Evolutionary conservation across 1,284 basidiomycete species (phyloP).

Genomic region (Trametes sp.): DNA sequence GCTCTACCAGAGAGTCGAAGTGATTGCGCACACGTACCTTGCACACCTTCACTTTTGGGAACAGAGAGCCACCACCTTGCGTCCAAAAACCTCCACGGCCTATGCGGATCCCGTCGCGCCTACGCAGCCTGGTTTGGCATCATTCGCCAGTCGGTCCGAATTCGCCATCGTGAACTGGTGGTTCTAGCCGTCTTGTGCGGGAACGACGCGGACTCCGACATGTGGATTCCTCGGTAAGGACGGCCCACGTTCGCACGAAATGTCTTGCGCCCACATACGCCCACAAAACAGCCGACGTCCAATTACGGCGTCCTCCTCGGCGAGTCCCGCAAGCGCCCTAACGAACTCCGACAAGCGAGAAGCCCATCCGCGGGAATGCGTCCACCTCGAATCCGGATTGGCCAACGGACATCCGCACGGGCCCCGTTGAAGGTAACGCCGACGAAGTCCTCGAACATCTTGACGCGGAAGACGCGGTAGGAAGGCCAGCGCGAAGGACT

Average conservation of each 20-base stretch:
- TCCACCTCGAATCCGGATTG: conserved; percentile 9
- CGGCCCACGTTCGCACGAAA: conserved; percentile 22
- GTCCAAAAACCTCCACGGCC: not conserved
- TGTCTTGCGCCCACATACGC: conserved; percentile 26
- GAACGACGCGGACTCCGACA: not conserved
- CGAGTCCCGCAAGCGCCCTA: conserved; percentile 22
- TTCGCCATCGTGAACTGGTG: not conserved
- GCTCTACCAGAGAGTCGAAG: not conserved
- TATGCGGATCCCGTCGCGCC: not conserved
- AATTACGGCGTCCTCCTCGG: conserved; percentile 12
- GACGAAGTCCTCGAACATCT: conserved; percentile 14
- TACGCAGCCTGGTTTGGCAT: not conserved
- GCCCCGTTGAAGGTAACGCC: not conserved
- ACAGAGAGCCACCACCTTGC: not conserved
- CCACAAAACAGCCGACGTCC: conserved; percentile 24
- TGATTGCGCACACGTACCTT: not conserved
- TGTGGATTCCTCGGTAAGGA: not conserved
- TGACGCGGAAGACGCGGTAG: conserved; percentile 20
- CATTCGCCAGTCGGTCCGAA: not conserved
- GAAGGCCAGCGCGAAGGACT: conserved; percentile 12
- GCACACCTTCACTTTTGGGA: not conserved
- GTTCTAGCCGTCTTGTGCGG: not conserved
- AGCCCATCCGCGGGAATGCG: not conserved
- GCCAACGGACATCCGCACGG: not conserved
- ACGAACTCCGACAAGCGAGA: conserved; percentile 22